phyloP scores from a whole-genome alignment of 805 yeast species.

The Saccharomycopsis fermentans region DNA sequence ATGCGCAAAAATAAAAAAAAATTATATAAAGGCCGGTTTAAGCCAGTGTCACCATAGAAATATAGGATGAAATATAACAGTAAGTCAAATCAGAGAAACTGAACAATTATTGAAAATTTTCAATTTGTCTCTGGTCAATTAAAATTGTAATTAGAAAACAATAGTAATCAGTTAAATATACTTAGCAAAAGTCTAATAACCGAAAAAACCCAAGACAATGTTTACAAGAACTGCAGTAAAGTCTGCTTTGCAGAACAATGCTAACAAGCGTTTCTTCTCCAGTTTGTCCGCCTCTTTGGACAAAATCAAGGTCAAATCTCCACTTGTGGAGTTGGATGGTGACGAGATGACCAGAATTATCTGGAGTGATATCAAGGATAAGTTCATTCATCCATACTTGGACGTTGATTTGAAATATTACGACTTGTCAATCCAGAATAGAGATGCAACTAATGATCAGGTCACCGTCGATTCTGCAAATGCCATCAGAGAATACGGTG shows the following conservation, averaged over 20 bases:
- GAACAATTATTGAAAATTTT: not conserved
- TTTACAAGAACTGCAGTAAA: not conserved
- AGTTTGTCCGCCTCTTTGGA: not conserved
- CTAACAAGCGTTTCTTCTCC: constrained; percentile 1
- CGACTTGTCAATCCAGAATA: constrained; percentile 77
- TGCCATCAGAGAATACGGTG: constrained; percentile 81
- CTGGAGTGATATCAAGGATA: constrained; percentile 84
- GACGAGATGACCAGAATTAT: constrained; percentile 93
- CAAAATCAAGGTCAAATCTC: constrained; percentile 74
- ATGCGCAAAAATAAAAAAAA: not conserved
- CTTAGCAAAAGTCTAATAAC: not conserved
- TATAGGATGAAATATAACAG: not conserved
- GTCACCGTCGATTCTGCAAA: constrained; percentile 85
- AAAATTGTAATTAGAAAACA: too few relatives aligned
- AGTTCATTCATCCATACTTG: constrained; percentile 75
- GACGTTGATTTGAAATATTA: constrained; percentile 85
- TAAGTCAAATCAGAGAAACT: not conserved
- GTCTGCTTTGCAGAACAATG: not conserved
- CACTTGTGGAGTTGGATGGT: constrained; percentile 95
- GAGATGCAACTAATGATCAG: constrained; percentile 82
- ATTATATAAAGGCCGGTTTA: not conserved
- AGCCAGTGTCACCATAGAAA: not conserved
- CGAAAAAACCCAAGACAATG: not conserved
- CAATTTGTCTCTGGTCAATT: not conserved
- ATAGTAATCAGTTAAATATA: not conserved